These are phyloP conservation scores for Emergomyces orientalis DNA, from an alignment of 2,329 filamentous ascomycete genomes.

Conservation along the genomic window DNA sequence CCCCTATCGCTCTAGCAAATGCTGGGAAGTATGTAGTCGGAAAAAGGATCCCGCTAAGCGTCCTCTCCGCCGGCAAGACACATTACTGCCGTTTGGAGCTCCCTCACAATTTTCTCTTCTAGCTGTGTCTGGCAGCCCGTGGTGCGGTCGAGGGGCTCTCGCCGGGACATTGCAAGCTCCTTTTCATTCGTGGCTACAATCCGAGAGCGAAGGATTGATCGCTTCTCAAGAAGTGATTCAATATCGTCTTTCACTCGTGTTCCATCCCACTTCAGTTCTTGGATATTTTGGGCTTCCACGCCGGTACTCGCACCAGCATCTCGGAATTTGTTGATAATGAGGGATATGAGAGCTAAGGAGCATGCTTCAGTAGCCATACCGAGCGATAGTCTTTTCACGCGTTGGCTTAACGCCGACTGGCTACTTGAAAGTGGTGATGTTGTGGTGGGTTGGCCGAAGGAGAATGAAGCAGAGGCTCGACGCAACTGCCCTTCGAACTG, in stretches of 20 bases:
- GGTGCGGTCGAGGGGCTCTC: slow-evolving; percentile 33
- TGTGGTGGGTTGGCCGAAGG: slow-evolving; percentile 40
- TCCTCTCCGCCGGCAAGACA: slow-evolving; percentile 34
- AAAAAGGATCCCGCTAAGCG: slow-evolving; percentile 16
- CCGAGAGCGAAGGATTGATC: slow-evolving; percentile 59
- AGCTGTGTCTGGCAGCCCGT: slow-evolving; percentile 53
- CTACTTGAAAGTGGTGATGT: slow-evolving; percentile 24
- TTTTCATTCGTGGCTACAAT: slow-evolving; percentile 64
- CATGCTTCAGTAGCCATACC: slow-evolving; percentile 68
- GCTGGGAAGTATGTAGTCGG: not conserved
- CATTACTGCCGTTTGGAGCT: slow-evolving; percentile 50
- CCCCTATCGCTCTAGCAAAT: not conserved
- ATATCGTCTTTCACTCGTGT: slow-evolving; percentile 67
- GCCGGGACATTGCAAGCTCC: slow-evolving; percentile 54
- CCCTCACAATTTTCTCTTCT: slow-evolving; percentile 64
- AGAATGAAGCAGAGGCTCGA: slow-evolving; percentile 63
- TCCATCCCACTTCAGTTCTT: slow-evolving; percentile 65
- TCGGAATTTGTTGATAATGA: slow-evolving; percentile 59
- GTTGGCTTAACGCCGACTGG: slow-evolving; percentile 22
- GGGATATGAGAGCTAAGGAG: slow-evolving; percentile 64
- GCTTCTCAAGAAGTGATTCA: slow-evolving; percentile 66
- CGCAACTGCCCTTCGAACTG: slow-evolving; percentile 72
- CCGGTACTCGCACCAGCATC: slow-evolving; percentile 54
- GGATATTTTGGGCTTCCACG: slow-evolving; percentile 53
- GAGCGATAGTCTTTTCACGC: slow-evolving; percentile 54